Evolutionary conservation across 345 rosid species (phyloP).

Genomic region (Citrus trifoliata): DNA sequence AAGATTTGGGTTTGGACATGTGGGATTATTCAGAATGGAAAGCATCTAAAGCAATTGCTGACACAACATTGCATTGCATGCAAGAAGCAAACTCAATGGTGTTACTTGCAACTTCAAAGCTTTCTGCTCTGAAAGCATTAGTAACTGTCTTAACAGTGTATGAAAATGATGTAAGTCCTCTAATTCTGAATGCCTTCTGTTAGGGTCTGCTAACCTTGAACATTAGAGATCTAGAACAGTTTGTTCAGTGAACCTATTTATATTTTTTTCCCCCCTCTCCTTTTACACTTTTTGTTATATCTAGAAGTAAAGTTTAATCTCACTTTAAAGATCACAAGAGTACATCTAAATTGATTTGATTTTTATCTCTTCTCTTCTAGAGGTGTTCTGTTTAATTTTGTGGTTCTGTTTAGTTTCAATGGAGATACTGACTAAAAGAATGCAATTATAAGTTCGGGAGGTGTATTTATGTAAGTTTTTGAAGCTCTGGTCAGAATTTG

Average conservation of each 20-base stretch:
- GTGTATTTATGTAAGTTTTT: too few relatives aligned
- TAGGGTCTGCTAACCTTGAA: conserved; percentile 1
- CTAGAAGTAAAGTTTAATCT: not conserved
- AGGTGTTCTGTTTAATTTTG: not conserved
- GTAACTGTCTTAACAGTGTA: conserved; percentile 51
- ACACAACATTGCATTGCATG: conserved; percentile 62
- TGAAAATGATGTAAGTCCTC: conserved; percentile 63
- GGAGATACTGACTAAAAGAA: not conserved
- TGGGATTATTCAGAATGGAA: conserved; percentile 90
- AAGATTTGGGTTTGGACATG: conserved; percentile 56
- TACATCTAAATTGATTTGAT: not conserved
- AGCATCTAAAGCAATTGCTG: conserved; percentile 55
- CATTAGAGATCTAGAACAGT: not conserved
- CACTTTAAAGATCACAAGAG: not conserved
- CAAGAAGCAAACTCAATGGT: conserved; percentile 61
- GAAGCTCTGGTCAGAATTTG: too few relatives aligned
- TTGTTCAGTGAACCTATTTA: not conserved
- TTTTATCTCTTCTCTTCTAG: not conserved
- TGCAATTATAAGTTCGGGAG: not conserved
- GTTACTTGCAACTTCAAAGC: conserved; percentile 61
- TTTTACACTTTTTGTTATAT: not conserved
- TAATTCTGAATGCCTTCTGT: conserved; percentile 11
- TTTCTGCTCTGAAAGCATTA: conserved; percentile 60
- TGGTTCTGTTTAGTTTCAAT: not conserved
- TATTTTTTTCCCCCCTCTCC: not conserved